Evolutionary conservation across 2,329 filamentous ascomycete species (phyloP).

Genomic region (Botrytis elliptica): DNA sequence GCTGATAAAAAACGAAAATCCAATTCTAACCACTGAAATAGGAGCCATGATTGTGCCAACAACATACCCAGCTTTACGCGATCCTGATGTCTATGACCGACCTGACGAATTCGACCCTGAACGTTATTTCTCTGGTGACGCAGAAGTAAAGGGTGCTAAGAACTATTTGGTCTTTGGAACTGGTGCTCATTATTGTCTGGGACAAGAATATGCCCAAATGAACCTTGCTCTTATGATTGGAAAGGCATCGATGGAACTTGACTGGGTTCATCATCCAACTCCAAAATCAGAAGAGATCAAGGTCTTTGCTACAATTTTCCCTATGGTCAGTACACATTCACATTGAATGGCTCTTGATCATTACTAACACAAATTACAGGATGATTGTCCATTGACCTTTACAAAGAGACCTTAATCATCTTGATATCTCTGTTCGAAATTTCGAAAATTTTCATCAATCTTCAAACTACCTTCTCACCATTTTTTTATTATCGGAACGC

Average conservation of each 20-base stretch:
- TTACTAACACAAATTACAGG: conserved; percentile 18
- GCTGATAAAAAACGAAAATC: background rate
- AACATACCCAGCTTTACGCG: conserved; percentile 85
- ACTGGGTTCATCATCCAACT: conserved; percentile 89
- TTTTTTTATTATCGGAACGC: conserved; percentile 11
- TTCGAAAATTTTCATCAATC: background rate
- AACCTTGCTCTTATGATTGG: conserved; percentile 89
- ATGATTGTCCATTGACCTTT: conserved; percentile 23
- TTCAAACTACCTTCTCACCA: conserved; percentile 8
- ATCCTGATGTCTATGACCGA: conserved; percentile 87
- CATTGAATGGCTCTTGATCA: background rate
- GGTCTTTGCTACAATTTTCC: conserved; percentile 98
- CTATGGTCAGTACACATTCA: conserved; percentile 62
- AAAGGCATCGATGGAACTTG: conserved; percentile 80
- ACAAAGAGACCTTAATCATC: conserved; percentile 16
- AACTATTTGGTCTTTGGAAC: conserved; percentile 97
- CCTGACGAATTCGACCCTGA: conserved; percentile 89
- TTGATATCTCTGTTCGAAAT: background rate
- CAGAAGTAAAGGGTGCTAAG: conserved; percentile 76
- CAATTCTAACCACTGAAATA: conserved; percentile 34
- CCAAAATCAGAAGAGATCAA: conserved; percentile 88
- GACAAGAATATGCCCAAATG: conserved; percentile 85
- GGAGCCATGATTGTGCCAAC: conserved; percentile 93
- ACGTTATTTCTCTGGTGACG: conserved; percentile 85
- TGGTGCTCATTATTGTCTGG: conserved; percentile 94